Evolutionary conservation across 805 yeast species (phyloP), one percentile per base, ranked within the genome.

Genomic region (Hanseniaspora jakobsenii): DNA sequence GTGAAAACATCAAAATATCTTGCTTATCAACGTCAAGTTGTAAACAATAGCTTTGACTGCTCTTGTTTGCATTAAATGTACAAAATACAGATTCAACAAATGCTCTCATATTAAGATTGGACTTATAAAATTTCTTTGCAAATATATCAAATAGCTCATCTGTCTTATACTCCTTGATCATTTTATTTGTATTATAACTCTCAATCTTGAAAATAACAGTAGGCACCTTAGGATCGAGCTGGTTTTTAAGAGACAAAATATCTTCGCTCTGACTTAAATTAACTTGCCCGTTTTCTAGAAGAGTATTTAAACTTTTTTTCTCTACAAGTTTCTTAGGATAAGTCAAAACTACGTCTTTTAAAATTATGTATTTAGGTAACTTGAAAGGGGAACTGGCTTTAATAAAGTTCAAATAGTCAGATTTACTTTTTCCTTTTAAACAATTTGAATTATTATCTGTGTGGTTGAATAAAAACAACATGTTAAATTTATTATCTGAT

Each of bases 41-140:
- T 8, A 69, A 38, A 52, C 77, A 72, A 43, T 57, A 63, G 34
- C 73, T 60, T 13, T 57, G 53, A 4, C 48, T 44, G 1, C 48
- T 24, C 16, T 36, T 18, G 0, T 38, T 29, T 1, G 50, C 38
- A 39, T 61, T 60, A 3, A 66, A 55, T 3, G 70, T 65, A 48
- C 77, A 72, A 48, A 69, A 68, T 1, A 58, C 56, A 0, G 74
- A 69, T 36, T 64, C 63, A 2, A 69, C 49, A 27, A 72, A 55
- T 23, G 58, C 57, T 13, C 55, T 53, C 39, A 62, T 56, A 12
- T 27, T 27, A 7, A 27, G n/a, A 8, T 27, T 12, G 5, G n/a
- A 27, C 4, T 6, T 7, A 27, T 27, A 59, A 55, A 10, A 62
- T 48, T 7, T 55, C 56, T 18, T 55, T 52, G 2, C 75, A 74